Conservation (phyloP, 179 eudicot genomes). For the Sideroxylon spinosum region DNA sequence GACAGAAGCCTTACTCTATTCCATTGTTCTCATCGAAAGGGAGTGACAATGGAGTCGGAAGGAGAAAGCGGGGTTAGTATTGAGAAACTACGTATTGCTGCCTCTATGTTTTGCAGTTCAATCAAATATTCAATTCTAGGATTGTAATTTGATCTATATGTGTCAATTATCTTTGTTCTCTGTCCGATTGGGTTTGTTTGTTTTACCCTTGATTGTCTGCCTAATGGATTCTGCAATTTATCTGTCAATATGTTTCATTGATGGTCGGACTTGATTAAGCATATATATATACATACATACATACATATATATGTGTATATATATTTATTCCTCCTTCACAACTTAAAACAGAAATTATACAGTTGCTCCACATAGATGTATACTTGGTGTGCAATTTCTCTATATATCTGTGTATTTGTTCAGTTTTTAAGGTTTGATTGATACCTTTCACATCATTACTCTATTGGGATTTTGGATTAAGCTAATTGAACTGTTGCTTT, state of each 20-base stretch:
- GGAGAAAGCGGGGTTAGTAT: conserved; percentile 54
- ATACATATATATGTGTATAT: too few relatives aligned
- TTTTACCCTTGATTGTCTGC: background rate
- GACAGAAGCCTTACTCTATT: conserved; percentile 13
- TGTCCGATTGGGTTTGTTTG: background rate
- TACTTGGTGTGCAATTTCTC: background rate
- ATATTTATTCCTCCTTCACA: too few relatives aligned
- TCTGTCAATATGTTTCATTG: background rate
- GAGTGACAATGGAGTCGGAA: conserved; percentile 49
- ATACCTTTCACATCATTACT: background rate
- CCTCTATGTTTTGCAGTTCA: background rate
- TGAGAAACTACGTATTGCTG: background rate
- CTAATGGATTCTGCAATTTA: background rate
- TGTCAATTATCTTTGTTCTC: background rate
- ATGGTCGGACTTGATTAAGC: conserved; percentile 7
- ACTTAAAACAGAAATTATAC: background rate
- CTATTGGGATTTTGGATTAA: conserved; percentile 7
- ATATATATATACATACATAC: background rate
- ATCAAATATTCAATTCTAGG: background rate
- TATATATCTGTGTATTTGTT: background rate
- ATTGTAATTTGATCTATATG: background rate
- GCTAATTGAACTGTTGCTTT: conserved; percentile 14
- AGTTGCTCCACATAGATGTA: background rate
- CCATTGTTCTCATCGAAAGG: conserved; percentile 15
- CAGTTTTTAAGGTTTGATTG: background rate